These are phyloP conservation scores for Pseudofabraea citricarpa DNA, from an alignment of 2,329 filamentous ascomycete species.

Conservation along the genomic window DNA sequence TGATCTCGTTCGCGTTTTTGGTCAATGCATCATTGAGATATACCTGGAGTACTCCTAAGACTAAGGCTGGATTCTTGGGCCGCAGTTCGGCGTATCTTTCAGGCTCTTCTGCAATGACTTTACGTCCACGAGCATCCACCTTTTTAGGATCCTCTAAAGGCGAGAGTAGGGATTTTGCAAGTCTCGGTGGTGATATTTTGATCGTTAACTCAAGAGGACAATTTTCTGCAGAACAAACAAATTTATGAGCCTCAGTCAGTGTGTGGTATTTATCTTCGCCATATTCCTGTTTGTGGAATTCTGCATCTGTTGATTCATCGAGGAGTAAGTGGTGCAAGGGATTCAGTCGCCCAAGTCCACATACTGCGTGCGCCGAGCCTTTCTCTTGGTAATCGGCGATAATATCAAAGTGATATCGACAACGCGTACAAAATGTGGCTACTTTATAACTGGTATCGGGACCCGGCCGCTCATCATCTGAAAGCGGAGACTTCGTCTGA, in stretches of 20 bases:
- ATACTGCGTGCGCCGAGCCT: conserved; percentile 18
- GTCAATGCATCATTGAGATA: conserved; percentile 55
- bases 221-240: conserved; percentile 52
- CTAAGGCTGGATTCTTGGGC: conserved; percentile 46
- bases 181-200: conserved; percentile 44
- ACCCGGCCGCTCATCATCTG: conserved; percentile 32
- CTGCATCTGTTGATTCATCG: conserved; percentile 32
- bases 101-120: conserved; percentile 44
- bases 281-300: conserved; percentile 23
- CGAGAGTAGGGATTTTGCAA: conserved; percentile 41
- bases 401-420: conserved; percentile 58
- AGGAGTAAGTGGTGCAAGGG: conserved; percentile 58
- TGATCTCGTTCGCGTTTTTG: conserved; percentile 41
- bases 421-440: conserved; percentile 55
- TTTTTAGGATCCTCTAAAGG: conserved; percentile 48
- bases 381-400: conserved; percentile 42
- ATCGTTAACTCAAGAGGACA: conserved; percentile 52
- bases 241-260: conserved; percentile 39
- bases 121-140: conserved; percentile 48
- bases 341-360: conserved; percentile 21
- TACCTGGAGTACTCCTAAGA: conserved; percentile 49
- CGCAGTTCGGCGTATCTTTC: conserved; percentile 44
- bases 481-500: conserved; percentile 42
- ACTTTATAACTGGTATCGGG: conserved; percentile 45
- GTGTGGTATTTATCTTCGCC: conserved; percentile 21